These are phyloP conservation scores for Cadophora sp. DNA, from an alignment of 2,329 filamentous ascomycete genomes.

Conservation along the genomic window DNA sequence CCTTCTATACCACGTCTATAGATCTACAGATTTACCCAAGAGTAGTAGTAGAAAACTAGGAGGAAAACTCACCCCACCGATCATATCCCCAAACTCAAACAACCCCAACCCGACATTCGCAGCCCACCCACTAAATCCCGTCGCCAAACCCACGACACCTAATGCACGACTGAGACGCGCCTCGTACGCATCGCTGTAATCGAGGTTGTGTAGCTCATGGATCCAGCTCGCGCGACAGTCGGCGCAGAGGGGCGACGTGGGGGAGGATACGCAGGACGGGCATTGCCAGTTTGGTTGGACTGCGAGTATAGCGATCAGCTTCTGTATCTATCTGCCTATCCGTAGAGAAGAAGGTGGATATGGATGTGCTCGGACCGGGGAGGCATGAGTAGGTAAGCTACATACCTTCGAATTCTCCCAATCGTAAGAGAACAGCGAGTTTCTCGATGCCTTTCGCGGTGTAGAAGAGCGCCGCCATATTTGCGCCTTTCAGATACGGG, in stretches of 20 bases:
- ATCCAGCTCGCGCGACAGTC: background rate
- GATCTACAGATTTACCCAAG: background rate
- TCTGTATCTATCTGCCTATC: too few relatives aligned
- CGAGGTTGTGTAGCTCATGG: background rate
- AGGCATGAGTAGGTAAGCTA: background rate
- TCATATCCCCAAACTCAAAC: constrained; percentile 11
- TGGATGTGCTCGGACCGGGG: too few relatives aligned
- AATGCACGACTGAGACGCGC: background rate
- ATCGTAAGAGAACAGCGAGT: background rate
- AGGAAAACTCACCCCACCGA: constrained; percentile 2
- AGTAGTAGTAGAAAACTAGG: background rate
- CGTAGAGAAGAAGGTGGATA: too few relatives aligned
- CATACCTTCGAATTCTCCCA: constrained; percentile 1
- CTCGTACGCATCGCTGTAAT: constrained; percentile 6
- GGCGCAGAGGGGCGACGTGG: background rate
- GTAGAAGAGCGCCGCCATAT: background rate
- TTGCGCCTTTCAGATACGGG: background rate
- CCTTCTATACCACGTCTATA: too few relatives aligned
- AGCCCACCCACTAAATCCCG: constrained; percentile 4
- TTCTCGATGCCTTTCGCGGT: background rate
- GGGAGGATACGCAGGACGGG: background rate
- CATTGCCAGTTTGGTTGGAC: constrained; percentile 1
- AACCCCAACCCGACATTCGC: background rate
- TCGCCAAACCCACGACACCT: background rate
- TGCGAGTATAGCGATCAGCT: background rate